Conservation (phyloP, 2,329 filamentous ascomycete species). For the Nannizzia gypsea region DNA sequence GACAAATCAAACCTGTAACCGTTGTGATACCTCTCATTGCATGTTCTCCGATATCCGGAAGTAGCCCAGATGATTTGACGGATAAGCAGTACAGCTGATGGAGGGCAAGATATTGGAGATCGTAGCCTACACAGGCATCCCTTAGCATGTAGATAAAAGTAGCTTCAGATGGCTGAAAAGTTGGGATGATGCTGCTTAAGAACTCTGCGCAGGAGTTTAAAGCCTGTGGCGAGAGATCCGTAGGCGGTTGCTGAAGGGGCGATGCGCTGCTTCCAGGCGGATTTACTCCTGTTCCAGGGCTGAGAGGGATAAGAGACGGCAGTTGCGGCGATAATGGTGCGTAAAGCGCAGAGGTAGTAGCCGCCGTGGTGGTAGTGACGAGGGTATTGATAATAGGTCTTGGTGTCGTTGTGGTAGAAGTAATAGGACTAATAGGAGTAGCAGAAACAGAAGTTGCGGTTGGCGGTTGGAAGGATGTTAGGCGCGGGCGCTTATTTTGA, state of each 20-base stretch:
- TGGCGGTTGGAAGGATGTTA: not conserved
- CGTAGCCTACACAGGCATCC: slow-evolving; percentile 44
- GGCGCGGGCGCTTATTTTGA: not conserved
- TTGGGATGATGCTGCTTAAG: not conserved
- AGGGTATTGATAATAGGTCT: too few relatives aligned
- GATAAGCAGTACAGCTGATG: slow-evolving; percentile 55
- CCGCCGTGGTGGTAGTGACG: too few relatives aligned
- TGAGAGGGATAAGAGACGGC: not conserved
- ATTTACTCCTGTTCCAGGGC: not conserved
- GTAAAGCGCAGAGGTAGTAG: not conserved
- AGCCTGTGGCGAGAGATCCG: not conserved
- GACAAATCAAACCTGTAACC: slow-evolving; percentile 35
- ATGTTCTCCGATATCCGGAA: slow-evolving; percentile 27
- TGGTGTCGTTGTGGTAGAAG: too few relatives aligned
- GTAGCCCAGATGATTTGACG: slow-evolving; percentile 29
- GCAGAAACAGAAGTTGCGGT: not conserved
- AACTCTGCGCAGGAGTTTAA: not conserved
- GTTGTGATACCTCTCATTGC: slow-evolving; percentile 23
- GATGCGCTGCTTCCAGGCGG: not conserved
- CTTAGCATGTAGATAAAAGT: slow-evolving; percentile 35
- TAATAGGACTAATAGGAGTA: too few relatives aligned
- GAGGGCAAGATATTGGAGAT: slow-evolving; percentile 52
- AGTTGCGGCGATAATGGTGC: not conserved
- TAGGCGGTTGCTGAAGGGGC: not conserved
- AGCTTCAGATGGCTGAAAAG: not conserved